Evolutionary conservation across 139 green algal genomes (phyloP).

Genomic region (Gonium pectorale): DNA sequence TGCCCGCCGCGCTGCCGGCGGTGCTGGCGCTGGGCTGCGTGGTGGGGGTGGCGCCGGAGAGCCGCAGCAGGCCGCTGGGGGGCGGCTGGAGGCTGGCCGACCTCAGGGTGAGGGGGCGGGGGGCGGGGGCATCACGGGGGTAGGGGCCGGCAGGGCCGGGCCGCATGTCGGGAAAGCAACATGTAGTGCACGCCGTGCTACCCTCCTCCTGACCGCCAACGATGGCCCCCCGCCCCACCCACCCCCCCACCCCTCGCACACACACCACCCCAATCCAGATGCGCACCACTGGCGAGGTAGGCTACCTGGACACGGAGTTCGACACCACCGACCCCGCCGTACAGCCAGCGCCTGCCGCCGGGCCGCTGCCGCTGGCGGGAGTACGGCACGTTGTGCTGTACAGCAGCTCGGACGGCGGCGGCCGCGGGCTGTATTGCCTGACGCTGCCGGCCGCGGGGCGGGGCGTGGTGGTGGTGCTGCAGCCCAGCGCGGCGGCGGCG

Average conservation of each 20-base stretch:
- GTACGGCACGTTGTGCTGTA: slow-evolving; percentile 70
- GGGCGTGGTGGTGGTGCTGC: slow-evolving; percentile 73
- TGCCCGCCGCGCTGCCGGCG: slow-evolving; percentile 75
- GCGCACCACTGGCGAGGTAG: slow-evolving; percentile 68
- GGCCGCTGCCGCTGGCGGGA: slow-evolving; percentile 54
- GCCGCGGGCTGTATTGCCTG: slow-evolving; percentile 69
- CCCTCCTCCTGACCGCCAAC: too few relatives aligned
- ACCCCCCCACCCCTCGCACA: neutral
- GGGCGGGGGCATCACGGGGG: neutral
- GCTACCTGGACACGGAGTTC: slow-evolving; percentile 70
- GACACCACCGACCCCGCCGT: neutral
- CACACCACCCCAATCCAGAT: slow-evolving; percentile 34
- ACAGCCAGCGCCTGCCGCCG: neutral
- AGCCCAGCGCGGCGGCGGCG: slow-evolving; percentile 53
- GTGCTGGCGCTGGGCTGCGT: slow-evolving; percentile 85
- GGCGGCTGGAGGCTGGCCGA: slow-evolving; percentile 76
- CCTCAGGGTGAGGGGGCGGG: slow-evolving; percentile 67
- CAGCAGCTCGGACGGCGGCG: slow-evolving; percentile 2
- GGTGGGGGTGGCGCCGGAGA: slow-evolving; percentile 62
- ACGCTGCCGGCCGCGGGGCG: slow-evolving; percentile 62
- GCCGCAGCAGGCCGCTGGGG: slow-evolving; percentile 55
- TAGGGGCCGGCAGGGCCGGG: too few relatives aligned
- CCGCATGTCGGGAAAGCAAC: too few relatives aligned
- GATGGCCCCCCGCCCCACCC: too few relatives aligned
- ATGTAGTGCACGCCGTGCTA: too few relatives aligned